A percentile compares a stretch with the other conserved stretches of the same genome.
Conservation (phyloP, 1,284 basidiomycete species). For the Microbotryomycetes sp. region DNA sequence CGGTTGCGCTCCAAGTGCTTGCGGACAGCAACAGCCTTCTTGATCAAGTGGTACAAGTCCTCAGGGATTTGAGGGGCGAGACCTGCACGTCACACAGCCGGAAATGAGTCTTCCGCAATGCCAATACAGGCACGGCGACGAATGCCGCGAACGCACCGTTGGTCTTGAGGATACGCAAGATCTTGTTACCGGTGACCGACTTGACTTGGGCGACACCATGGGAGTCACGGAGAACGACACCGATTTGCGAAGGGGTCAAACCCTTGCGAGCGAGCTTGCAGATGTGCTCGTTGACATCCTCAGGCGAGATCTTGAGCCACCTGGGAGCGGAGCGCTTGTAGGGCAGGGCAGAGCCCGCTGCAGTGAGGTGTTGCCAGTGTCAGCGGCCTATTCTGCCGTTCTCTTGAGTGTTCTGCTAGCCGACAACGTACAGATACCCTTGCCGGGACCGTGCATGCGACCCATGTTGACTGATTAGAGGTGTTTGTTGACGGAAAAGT, state of each 20-base stretch:
- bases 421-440: constrained; percentile 90
- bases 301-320: constrained; percentile 94
- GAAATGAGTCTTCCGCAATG: background rate
- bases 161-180: constrained; percentile 94
- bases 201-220: constrained; percentile 96
- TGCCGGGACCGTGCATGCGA: constrained; percentile 76
- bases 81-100: constrained; percentile 49
- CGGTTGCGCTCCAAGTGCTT: constrained; percentile 98
- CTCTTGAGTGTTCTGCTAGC: background rate
- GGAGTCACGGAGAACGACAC: constrained; percentile 95
- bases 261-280: constrained; percentile 96
- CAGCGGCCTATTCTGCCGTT: background rate
- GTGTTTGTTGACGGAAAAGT: constrained; percentile 6
- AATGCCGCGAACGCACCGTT: constrained; percentile 68
- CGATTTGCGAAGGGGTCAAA: constrained; percentile 95
- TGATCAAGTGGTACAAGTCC: constrained; percentile 99
- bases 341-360: constrained; percentile 92
- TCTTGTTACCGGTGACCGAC: constrained; percentile 98
- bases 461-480: constrained; percentile 26
- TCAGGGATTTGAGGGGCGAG: constrained; percentile 96
- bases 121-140: background rate
- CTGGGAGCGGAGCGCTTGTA: constrained; percentile 91
- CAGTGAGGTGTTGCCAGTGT: no score
- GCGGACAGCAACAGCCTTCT: constrained; percentile 98
- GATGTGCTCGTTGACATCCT: constrained; percentile 94